Base-by-base conservation (phyloP, 306 rosid genomes). In the Geum urbanum region DNA sequence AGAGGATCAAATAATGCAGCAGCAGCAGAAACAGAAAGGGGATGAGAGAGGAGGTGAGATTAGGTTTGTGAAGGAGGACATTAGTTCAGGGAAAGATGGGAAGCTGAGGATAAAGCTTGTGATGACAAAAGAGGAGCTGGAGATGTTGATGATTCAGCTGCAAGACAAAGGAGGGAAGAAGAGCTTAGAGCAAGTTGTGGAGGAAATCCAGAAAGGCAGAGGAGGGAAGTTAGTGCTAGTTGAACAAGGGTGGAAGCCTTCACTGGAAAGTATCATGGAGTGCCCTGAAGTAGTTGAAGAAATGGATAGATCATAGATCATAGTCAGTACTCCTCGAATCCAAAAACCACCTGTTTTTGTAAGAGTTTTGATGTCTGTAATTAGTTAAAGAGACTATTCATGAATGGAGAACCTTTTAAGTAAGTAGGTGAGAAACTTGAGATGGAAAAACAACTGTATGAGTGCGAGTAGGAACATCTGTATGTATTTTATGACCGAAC, bases 221-320 rank as follows among this genome's bases (percentile, higher is more conserved):
- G 67, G 92, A 84, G 67, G 59, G 13, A 82, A 77, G 7, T 3
- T 35, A 6, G 22, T 6, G 15, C 45, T 35, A 52, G 59, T 37
- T 57, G 53, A 35, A 54, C 67, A 54, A n/a, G 82, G 69, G 3
- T 92, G 98, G 98, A 92, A 85, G 78, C 98, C 98, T 82, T 88
- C 94, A 76, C 68, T 92, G 19, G 97, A 88, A 52, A 85, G 89
- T 40, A 85, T 92, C 64, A 51, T 84, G 72, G 98, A 92, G 62
- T 84, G 82, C 61, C 92, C 96, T 58, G 96, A 92, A 77, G 12
- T 81, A 11, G 71, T 60, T 62, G 86, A 85, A 32, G 20, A 37
- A 3, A 82, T 88, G 77, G 73, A 76, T 22, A 77, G 37, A 32
- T 32, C 6, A 47, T 47, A 47, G 51, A 47, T 47, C 51, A 47